phyloP scores from a whole-genome alignment of 2,329 filamentous ascomycete species.

The Xylariaceae sp. region DNA sequence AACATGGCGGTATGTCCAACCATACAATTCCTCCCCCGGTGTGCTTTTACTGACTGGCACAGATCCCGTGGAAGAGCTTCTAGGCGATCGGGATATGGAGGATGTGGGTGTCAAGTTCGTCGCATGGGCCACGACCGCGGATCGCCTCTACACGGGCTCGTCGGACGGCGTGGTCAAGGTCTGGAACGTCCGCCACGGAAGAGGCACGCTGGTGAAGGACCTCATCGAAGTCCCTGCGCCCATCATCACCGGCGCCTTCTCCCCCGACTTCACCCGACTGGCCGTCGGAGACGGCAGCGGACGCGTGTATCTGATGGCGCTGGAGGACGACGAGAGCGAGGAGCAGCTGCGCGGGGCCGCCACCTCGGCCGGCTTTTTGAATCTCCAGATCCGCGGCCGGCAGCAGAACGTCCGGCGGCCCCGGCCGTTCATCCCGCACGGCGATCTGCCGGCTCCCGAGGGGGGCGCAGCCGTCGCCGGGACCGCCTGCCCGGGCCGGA shows the following conservation, averaged over 20 bases:
- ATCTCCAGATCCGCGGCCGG: slow-evolving; percentile 25
- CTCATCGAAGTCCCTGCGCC: slow-evolving; percentile 48
- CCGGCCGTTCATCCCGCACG: slow-evolving; percentile 41
- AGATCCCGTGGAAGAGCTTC: slow-evolving; percentile 28
- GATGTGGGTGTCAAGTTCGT: slow-evolving; percentile 59
- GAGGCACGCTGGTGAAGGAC: slow-evolving; percentile 40
- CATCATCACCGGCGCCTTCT: slow-evolving; percentile 52
- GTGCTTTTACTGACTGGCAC: slow-evolving; percentile 3
- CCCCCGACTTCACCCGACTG: slow-evolving; percentile 45
- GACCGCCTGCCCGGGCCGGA: slow-evolving; percentile 17
- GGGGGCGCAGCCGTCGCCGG: slow-evolving; percentile 14
- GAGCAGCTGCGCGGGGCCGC: slow-evolving; percentile 17
- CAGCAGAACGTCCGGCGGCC: slow-evolving; percentile 35
- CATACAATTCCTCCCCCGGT: slow-evolving; percentile 19
- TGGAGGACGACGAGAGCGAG: slow-evolving; percentile 36
- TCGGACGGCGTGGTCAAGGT: slow-evolving; percentile 57
- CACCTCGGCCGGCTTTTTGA: slow-evolving; percentile 22
- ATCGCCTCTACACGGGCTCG: slow-evolving; percentile 55
- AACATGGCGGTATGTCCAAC: slow-evolving; percentile 40
- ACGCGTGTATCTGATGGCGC: slow-evolving; percentile 47
- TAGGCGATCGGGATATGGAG: slow-evolving; percentile 42
- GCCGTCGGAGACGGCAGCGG: slow-evolving; percentile 55
- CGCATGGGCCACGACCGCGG: slow-evolving; percentile 49
- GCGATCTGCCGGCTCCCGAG: slow-evolving; percentile 36
- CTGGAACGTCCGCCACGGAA: slow-evolving; percentile 48